phyloP scores from a whole-genome alignment of 371 early-diverging fungal genomes.

The Chytridiales sp. region DNA sequence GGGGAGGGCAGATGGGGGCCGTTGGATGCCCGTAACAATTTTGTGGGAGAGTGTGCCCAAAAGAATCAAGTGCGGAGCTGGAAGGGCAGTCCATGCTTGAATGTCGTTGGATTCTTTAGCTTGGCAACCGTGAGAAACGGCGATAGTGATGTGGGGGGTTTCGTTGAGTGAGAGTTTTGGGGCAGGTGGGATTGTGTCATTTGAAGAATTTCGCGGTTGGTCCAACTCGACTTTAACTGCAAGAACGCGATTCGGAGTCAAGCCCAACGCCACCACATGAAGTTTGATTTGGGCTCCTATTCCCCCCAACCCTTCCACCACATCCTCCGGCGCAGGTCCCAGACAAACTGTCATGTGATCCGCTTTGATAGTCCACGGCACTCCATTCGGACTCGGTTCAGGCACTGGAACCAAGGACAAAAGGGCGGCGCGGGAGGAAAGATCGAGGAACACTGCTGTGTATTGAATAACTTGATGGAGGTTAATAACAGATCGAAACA shows the following conservation, averaged over 20 bases:
- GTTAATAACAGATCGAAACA: conserved; percentile 36
- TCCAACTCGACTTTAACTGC: conserved; percentile 33
- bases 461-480: conserved; percentile 31
- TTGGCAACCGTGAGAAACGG: conserved; percentile 15
- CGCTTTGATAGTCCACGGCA: conserved; percentile 24
- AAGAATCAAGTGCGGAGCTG: conserved; percentile 11
- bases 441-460: conserved; percentile 37
- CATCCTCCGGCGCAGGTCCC: conserved; percentile 27
- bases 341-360: conserved; percentile 37
- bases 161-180: conserved; percentile 20
- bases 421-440: conserved; percentile 10
- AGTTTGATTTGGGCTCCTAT: conserved; percentile 33
- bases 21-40: conserved; percentile 2
- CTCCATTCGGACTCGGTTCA: conserved; percentile 3
- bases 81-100: conserved; percentile 29
- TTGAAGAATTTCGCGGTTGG: neutral
- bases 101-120: conserved; percentile 28
- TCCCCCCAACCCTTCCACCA: conserved; percentile 35
- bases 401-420: conserved; percentile 19
- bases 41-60: conserved; percentile 15
- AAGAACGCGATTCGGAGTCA: conserved; percentile 16
- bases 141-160: conserved; percentile 36
- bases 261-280: conserved; percentile 30
- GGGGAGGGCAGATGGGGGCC: neutral
- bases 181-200: neutral